These are phyloP conservation scores for Handroanthus guayacan DNA, from an alignment of 257 asterid species.

Conservation along the genomic window DNA sequence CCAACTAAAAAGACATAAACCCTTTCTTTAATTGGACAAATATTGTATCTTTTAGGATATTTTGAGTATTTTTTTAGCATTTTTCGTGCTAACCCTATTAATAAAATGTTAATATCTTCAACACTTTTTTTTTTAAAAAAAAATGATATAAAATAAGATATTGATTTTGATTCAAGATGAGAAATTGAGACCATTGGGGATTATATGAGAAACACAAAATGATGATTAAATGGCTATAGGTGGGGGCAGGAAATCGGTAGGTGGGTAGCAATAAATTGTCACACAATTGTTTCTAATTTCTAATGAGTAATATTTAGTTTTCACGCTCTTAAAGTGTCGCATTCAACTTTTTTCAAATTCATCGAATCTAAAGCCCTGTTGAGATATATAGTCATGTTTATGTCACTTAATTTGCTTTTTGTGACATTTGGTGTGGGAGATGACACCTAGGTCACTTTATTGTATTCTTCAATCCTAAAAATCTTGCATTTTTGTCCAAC, in stretches of 20 bases:
- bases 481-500: too few relatives aligned
- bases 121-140: too few relatives aligned
- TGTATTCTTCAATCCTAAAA: too few relatives aligned
- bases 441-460: too few relatives aligned
- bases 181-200: not conserved
- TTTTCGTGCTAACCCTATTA: too few relatives aligned
- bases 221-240: not conserved
- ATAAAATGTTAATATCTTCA: too few relatives aligned
- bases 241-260: not conserved
- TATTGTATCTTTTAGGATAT: too few relatives aligned
- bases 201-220: not conserved
- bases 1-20: too few relatives aligned
- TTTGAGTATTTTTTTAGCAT: too few relatives aligned
- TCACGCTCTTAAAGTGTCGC: not conserved
- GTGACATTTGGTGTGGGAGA: not conserved
- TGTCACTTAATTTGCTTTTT: not conserved
- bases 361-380: not conserved
- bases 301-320: not conserved
- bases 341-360: not conserved
- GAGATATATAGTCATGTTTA: constrained; percentile 1
- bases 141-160: too few relatives aligned
- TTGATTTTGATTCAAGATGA: too few relatives aligned
- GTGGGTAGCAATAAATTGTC: not conserved
- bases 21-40: too few relatives aligned
- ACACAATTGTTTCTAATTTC: not conserved